phyloP scores from a whole-genome alignment of 305 asterid species.

The Fraxinus albicans region DNA sequence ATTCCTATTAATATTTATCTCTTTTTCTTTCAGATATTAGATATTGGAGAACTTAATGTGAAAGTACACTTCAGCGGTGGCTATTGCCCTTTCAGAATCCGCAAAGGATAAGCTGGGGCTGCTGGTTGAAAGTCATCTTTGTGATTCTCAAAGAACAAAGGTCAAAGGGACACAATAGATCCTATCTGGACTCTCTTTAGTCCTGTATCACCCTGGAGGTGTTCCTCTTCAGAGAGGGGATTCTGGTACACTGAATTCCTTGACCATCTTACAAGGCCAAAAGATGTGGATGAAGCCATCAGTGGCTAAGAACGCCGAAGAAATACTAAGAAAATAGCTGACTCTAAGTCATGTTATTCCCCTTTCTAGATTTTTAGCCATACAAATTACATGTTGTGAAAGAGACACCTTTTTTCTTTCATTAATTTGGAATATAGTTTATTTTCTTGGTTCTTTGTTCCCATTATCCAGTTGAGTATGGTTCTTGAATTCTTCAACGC shows the following conservation, averaged over 20 bases:
- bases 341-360: slow-evolving; percentile 26
- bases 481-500: slow-evolving; percentile 17
- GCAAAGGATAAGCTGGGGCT: slow-evolving; percentile 79
- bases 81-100: slow-evolving; percentile 67
- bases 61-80: slow-evolving; percentile 61
- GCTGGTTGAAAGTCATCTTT: slow-evolving; percentile 42
- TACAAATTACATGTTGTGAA: slow-evolving; percentile 12
- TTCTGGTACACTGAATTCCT: slow-evolving; percentile 19
- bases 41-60: slow-evolving; percentile 71
- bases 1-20: too few relatives aligned
- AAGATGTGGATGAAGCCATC: slow-evolving; percentile 97
- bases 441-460: slow-evolving; percentile 3
- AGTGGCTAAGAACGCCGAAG: slow-evolving; percentile 85
- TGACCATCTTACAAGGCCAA: slow-evolving; percentile 70
- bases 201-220: neutral
- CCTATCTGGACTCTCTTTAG: too few relatives aligned
- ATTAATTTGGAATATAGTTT: slow-evolving; percentile 13
- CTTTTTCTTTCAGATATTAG: slow-evolving; percentile 59
- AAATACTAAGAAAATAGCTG: slow-evolving; percentile 77
- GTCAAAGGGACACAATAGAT: too few relatives aligned
- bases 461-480: slow-evolving; percentile 12
- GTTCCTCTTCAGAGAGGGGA: too few relatives aligned
- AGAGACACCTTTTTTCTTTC: slow-evolving; percentile 18
- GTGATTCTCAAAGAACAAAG: too few relatives aligned
- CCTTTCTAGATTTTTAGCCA: too few relatives aligned